phyloP scores from a whole-genome alignment of 2,329 filamentous ascomycete species.

The Fusarium denticulatum region DNA sequence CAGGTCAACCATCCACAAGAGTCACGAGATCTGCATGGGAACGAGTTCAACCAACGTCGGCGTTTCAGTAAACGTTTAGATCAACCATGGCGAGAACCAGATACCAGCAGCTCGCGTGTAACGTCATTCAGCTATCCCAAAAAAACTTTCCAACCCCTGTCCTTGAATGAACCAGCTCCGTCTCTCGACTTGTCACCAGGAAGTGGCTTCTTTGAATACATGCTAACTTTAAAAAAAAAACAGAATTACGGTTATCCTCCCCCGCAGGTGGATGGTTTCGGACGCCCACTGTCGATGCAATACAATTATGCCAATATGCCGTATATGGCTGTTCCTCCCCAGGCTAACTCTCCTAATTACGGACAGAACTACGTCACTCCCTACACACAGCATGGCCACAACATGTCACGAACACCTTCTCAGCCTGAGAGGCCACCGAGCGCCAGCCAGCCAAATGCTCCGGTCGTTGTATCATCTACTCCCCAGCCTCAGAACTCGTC shows the following conservation, averaged over 20 bases:
- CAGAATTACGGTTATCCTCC: conserved; percentile 71
- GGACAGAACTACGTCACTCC: conserved; percentile 57
- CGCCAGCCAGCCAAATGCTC: conserved; percentile 68
- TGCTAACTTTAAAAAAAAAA: conserved; percentile 75
- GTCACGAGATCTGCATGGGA: conserved; percentile 47
- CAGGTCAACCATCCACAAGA: conserved; percentile 52
- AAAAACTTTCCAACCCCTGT: conserved; percentile 13
- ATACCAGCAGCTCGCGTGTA: conserved; percentile 34
- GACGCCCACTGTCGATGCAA: conserved; percentile 50
- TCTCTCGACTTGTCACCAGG: conserved; percentile 73
- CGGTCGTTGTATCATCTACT: conserved; percentile 70
- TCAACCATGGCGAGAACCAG: conserved; percentile 45
- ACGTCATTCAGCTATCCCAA: conserved; percentile 32
- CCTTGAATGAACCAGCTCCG: conserved; percentile 37
- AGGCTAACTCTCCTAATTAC: conserved; percentile 61
- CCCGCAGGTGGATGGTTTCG: conserved; percentile 52
- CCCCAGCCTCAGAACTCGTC: conserved; percentile 72
- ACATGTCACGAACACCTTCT: conserved; percentile 85
- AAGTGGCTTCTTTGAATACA: conserved; percentile 75
- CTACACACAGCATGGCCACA: conserved; percentile 65
- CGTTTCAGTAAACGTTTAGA: conserved; percentile 60
- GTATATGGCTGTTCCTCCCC: conserved; percentile 58
- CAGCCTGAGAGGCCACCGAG: conserved; percentile 77
- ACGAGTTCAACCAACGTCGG: conserved; percentile 52
- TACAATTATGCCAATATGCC: conserved; percentile 59